These are phyloP conservation scores for Cryptococcus neoformans DNA, from an alignment of 1,284 basidiomycete genomes.

Conservation along the genomic window DNA sequence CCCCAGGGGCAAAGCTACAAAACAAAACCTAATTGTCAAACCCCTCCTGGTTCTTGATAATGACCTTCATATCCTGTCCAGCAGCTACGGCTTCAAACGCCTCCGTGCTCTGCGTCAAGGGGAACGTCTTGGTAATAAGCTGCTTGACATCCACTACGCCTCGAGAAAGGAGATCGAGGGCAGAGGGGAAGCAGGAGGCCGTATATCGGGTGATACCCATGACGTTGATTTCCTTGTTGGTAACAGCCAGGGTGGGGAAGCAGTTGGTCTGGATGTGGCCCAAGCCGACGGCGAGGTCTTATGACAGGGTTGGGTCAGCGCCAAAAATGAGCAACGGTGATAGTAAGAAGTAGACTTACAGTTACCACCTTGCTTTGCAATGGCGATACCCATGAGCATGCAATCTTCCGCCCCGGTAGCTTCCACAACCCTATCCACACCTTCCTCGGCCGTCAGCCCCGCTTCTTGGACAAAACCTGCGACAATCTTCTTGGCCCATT, in stretches of 20 bases:
- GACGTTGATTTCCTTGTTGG: conserved; percentile 70
- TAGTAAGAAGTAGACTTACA: conserved; percentile 16
- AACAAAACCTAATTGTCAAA: not conserved
- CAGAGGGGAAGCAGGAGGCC: conserved; percentile 49
- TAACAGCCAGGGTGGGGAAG: conserved; percentile 45
- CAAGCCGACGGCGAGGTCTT: conserved; percentile 43
- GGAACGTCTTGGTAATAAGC: conserved; percentile 59
- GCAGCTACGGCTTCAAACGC: conserved; percentile 56
- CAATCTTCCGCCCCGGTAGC: conserved; percentile 61
- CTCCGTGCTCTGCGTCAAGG: conserved; percentile 48
- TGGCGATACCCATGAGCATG: conserved; percentile 55
- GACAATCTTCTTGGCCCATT: conserved; percentile 32
- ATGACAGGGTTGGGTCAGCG: not conserved
- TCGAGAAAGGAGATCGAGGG: conserved; percentile 55
- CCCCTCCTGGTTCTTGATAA: conserved; percentile 45
- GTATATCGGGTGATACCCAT: conserved; percentile 56
- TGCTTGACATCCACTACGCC: conserved; percentile 57
- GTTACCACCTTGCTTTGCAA: conserved; percentile 62
- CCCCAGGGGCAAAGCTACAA: too few relatives aligned
- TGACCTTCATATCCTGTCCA: conserved; percentile 45
- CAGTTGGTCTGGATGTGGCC: conserved; percentile 42
- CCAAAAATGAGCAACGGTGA: not conserved
- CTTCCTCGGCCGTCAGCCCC: conserved; percentile 42
- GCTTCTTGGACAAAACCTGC: conserved; percentile 26
- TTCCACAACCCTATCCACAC: conserved; percentile 62